Percentiles rank a stretch among this genome's conserved stretches.
Evolutionary conservation across 306 rosid genomes (phyloP).

Genomic region (Lagenaria siceraria): DNA sequence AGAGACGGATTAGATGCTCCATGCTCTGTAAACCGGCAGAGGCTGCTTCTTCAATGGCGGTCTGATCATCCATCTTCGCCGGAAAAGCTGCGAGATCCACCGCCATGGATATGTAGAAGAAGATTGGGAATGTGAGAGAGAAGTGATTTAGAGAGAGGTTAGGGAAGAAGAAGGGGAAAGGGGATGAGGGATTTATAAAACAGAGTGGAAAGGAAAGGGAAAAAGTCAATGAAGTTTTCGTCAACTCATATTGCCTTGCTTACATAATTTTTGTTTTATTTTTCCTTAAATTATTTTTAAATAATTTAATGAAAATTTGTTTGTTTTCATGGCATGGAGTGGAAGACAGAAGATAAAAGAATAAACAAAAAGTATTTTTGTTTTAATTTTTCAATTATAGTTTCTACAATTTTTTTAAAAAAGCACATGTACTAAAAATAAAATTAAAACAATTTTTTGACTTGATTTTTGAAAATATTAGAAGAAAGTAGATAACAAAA

Average conservation of each 20-base stretch:
- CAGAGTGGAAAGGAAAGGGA: not conserved
- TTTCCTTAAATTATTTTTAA: not conserved
- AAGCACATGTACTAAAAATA: no score
- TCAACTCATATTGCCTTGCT: not conserved
- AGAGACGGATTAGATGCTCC: constrained; percentile 42
- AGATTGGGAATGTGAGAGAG: not conserved
- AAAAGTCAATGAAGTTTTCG: constrained; percentile 10
- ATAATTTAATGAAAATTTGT: not conserved
- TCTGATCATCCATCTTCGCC: constrained; percentile 27
- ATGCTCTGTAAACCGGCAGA: constrained; percentile 57
- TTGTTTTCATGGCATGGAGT: not conserved
- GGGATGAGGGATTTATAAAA: not conserved
- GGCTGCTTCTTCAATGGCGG: constrained; percentile 57
- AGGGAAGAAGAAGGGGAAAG: not conserved
- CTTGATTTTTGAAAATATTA: no score
- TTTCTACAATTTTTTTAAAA: no score
- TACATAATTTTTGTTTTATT: not conserved
- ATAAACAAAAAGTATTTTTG: no score
- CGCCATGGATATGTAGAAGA: constrained; percentile 24
- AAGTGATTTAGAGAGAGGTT: not conserved
- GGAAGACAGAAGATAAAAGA: not conserved
- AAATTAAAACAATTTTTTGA: no score
- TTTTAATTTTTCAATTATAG: no score
- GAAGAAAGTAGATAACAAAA: no score
- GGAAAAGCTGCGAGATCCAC: constrained; percentile 25